Evolutionary conservation across 805 yeast genomes (phyloP), one percentile per base, ranked within the genome.

Genomic region (Monosporozyma siamensis): DNA sequence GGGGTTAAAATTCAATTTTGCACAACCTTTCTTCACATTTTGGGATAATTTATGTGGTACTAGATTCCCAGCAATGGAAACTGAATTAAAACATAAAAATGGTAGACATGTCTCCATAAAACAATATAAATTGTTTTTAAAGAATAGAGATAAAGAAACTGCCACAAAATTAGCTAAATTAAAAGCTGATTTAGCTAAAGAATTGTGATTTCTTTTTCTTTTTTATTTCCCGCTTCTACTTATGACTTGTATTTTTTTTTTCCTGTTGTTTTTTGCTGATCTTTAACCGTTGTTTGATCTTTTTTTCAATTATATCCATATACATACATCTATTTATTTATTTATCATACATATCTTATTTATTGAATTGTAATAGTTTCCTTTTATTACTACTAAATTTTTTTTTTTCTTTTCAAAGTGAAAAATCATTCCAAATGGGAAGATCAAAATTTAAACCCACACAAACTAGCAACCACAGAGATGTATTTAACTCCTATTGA

Each of bases 1-100:
- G 71, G 98, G 98, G 30, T 79, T 92, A 66, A 87, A 87, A 69
- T 78, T 82, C 44, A 92, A 92, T 67, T 92, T 80, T 58, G 81
- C 94, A 11, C 98, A 92, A 70, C 98, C 98, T 4, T 92, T 90
- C 68, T 92, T 92, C 66, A 82, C 87, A 1, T 78, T 87, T 58
- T 92, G 98, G 98, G 98, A 92, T 64, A 66, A 66, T 40, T 48
- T 80, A 39, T 72, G 75, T 44, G 75, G 78, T 43, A 87, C 97
- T 1, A 78, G 80, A 55, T 89, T 81, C 65, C 69, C 76, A 59
- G 74, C 73, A 2, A 40, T 46, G 46, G 34, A 43, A 39, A 41
- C 32, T 22, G 45, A 40, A 34, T 36, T 43, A 17, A 24, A 38
- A 11, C 22, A 26, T 11, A 38, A 25, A 25, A 40, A 46, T 6